Evolutionary conservation across 169 alveolate species (phyloP).

Genomic region (Theileria annulata): DNA sequence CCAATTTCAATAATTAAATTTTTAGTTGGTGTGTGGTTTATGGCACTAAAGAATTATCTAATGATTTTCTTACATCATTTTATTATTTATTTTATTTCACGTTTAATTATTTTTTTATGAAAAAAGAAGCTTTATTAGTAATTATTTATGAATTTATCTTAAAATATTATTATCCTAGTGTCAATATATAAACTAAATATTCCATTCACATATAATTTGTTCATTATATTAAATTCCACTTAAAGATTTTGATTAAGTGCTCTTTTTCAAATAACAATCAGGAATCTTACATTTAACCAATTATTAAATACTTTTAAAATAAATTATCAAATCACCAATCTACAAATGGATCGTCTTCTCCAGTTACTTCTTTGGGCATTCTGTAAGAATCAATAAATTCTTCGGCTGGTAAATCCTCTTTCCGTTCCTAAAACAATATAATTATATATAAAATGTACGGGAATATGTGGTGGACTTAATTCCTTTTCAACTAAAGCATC

Average conservation of each 20-base stretch:
- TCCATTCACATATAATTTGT: not conserved
- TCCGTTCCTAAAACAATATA: not conserved
- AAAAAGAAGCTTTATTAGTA: not conserved
- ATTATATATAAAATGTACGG: conserved; percentile 50
- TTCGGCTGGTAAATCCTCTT: conserved; percentile 24
- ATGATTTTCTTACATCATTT: not conserved
- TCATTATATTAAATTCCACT: not conserved
- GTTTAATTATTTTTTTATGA: too few relatives aligned
- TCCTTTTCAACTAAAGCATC: conserved; percentile 74
- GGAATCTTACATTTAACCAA: not conserved
- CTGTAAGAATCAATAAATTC: conserved; percentile 45
- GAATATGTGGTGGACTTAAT: conserved; percentile 84
- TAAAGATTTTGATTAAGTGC: not conserved
- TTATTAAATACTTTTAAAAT: not conserved
- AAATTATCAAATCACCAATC: conserved; percentile 64
- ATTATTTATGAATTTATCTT: not conserved
- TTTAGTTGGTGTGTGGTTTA: not conserved
- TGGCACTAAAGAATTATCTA: not conserved
- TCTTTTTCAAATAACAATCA: not conserved
- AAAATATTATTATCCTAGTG: not conserved
- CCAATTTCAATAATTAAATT: not conserved
- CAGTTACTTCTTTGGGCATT: conserved; percentile 51
- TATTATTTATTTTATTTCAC: not conserved
- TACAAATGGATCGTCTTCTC: conserved; percentile 77
- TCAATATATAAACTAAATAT: not conserved